Evolutionary conservation across 345 rosid genomes (phyloP).

Genomic region (Eucalyptus marginata): DNA sequence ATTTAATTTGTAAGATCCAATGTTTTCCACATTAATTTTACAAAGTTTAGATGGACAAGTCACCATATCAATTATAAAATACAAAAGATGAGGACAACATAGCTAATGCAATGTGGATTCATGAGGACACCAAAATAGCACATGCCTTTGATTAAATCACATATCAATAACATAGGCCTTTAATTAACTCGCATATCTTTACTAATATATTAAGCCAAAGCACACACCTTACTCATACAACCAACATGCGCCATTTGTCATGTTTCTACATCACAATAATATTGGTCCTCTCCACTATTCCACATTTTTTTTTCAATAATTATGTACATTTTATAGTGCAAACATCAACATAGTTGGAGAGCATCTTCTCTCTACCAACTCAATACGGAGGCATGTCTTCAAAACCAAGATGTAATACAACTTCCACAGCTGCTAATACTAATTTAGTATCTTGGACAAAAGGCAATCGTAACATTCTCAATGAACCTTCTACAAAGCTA

Average conservation of each 20-base stretch:
- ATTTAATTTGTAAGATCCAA: no score
- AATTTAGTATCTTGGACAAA: background rate
- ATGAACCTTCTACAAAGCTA: background rate
- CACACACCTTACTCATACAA: no score
- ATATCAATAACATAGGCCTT: background rate
- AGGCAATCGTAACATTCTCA: background rate
- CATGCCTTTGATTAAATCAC: background rate
- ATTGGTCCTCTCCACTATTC: background rate
- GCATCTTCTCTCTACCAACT: background rate
- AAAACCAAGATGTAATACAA: background rate
- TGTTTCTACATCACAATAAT: no score
- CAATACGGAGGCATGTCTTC: background rate
- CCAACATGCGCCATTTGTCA: no score
- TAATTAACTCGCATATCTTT: no score
- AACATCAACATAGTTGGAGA: background rate
- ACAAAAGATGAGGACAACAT: no score
- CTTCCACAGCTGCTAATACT: background rate
- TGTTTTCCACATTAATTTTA: no score
- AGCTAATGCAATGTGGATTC: no score
- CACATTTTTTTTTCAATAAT: background rate
- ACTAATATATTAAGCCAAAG: no score
- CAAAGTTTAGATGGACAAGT: no score
- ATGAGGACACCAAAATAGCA: no score
- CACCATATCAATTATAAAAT: no score
- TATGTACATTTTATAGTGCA: background rate